Evolutionary conservation across 202 grass and related monocot genomes (phyloP).

Genomic region (Setaria viridis): DNA sequence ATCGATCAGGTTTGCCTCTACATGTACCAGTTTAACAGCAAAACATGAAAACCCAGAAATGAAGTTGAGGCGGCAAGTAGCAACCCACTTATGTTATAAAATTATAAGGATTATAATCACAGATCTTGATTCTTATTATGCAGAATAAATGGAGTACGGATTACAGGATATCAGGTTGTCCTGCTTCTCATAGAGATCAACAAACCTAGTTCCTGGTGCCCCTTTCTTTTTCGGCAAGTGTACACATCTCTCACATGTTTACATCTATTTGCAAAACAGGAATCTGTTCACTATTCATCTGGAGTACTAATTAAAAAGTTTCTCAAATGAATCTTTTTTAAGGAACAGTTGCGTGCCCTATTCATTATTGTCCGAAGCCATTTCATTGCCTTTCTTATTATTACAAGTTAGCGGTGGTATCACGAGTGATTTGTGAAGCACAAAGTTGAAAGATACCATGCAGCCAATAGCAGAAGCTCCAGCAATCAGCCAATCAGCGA

Average conservation of each 20-base stretch:
- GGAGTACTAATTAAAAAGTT: neutral
- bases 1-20: neutral
- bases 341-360: neutral
- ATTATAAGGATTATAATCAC: slow-evolving; percentile 2
- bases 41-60: neutral
- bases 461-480: neutral
- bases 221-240: neutral
- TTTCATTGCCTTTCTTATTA: neutral
- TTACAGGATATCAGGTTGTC: neutral
- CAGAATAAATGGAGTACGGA: neutral
- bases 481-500: neutral
- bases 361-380: neutral
- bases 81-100: neutral
- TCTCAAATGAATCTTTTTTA: neutral
- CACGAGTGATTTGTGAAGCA: neutral
- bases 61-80: neutral
- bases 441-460: neutral
- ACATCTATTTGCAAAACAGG: slow-evolving; percentile 4
- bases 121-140: neutral
- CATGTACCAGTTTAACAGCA: neutral
- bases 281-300: neutral
- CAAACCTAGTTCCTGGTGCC: neutral
- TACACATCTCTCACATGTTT: neutral
- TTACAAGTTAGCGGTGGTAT: neutral
- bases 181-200: slow-evolving; percentile 19